Conservation (phyloP, 1,139 yeast genomes). For the Magnusiomyces paraingens region DNA sequence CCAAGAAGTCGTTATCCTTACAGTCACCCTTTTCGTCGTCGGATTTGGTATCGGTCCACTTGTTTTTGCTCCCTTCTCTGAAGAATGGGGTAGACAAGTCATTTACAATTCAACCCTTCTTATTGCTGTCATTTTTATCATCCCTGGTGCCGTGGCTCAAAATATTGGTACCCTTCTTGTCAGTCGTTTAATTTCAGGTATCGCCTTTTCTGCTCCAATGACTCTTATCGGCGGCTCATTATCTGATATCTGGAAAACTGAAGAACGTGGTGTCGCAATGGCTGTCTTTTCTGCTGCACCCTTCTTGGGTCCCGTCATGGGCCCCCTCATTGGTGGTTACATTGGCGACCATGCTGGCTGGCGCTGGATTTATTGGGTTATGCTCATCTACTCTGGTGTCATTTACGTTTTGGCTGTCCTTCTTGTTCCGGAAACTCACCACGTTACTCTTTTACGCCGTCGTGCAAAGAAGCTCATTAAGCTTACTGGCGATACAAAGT, state of each 20-base stretch:
- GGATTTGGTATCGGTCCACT: constrained; percentile 76
- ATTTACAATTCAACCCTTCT: constrained; percentile 51
- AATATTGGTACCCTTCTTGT: constrained; percentile 63
- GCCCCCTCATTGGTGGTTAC: constrained; percentile 64
- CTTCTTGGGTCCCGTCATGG: constrained; percentile 60
- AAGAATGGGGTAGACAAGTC: constrained; percentile 60
- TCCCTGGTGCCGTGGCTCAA: constrained; percentile 66
- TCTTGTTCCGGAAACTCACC: constrained; percentile 77
- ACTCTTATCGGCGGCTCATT: constrained; percentile 72
- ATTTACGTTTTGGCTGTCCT: constrained; percentile 42
- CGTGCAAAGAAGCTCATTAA: constrained; percentile 68
- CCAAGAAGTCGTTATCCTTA: constrained; percentile 66
- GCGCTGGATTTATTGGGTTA: constrained; percentile 73
- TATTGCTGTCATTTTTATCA: constrained; percentile 55
- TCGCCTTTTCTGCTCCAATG: constrained; percentile 76
- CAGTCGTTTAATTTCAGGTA: constrained; percentile 61
- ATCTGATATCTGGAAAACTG: constrained; percentile 62
- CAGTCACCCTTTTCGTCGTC: constrained; percentile 77
- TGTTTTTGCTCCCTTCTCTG: constrained; percentile 68
- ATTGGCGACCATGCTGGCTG: constrained; percentile 52
- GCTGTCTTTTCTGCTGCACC: constrained; percentile 65
- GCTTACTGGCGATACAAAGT: constrained; percentile 74
- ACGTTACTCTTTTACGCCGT: constrained; percentile 70
- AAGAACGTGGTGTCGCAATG: constrained; percentile 70
- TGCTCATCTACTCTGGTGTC: constrained; percentile 51